A percentile compares a stretch with the other conserved stretches of the same genome.
These are phyloP conservation scores for Irpex rosettiformis DNA, from an alignment of 1,284 basidiomycete species.

Conservation along the genomic window DNA sequence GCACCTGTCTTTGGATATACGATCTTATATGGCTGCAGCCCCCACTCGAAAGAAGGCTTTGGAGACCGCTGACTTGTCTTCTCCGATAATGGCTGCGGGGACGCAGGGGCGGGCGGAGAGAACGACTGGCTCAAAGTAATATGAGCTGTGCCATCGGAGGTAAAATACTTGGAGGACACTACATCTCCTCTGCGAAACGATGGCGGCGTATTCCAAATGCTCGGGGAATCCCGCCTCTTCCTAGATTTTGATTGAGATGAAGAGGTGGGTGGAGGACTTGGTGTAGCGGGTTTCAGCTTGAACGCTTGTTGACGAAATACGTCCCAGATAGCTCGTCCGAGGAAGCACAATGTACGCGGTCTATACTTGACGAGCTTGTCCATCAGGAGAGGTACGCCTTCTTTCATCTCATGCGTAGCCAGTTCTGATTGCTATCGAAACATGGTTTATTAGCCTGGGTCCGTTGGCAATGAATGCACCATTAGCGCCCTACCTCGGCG, in stretches of 20 bases:
- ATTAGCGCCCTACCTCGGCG: neutral
- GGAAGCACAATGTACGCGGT: constrained; percentile 11
- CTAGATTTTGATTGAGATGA: neutral
- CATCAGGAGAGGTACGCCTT: constrained; percentile 10
- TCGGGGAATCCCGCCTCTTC: neutral
- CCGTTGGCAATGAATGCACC: neutral
- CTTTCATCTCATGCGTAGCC: constrained; percentile 9
- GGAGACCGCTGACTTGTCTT: neutral
- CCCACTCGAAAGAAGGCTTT: constrained; percentile 7
- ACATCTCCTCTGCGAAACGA: neutral
- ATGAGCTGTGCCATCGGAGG: neutral
- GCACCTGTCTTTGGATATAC: constrained; percentile 5
- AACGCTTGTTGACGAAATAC: constrained; percentile 7
- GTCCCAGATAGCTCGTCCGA: constrained; percentile 11
- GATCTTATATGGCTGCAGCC: constrained; percentile 14
- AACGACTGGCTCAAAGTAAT: neutral
- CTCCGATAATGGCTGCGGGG: neutral
- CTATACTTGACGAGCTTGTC: constrained; percentile 11
- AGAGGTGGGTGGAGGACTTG: neutral
- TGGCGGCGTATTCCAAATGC: neutral
- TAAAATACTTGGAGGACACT: neutral
- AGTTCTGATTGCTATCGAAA: constrained; percentile 15
- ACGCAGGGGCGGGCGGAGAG: neutral
- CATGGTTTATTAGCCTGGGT: neutral
- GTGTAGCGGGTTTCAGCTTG: neutral